A percentile compares a stretch with the other conserved stretches of the same genome.
Evolutionary conservation across 139 green algal genomes (phyloP).

Genomic region (Microglena sp.): DNA sequence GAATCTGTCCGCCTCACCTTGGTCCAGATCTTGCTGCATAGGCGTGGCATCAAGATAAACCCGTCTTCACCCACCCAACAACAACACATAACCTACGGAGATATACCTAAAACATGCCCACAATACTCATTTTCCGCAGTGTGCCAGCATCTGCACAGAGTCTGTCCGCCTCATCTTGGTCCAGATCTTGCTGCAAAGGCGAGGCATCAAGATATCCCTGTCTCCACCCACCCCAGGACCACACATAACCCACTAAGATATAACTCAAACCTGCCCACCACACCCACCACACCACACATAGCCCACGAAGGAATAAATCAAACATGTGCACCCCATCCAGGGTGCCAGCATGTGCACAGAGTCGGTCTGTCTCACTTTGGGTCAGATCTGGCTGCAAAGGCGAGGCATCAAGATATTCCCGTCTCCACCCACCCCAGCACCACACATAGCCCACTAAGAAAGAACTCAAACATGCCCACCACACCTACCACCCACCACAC

Average conservation of each 20-base stretch:
- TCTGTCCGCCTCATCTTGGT: constrained; percentile 47
- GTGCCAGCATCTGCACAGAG: constrained; percentile 33
- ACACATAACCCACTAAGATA: too few relatives aligned
- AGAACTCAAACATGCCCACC: neutral
- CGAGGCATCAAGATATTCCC: neutral
- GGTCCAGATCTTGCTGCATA: constrained; percentile 73
- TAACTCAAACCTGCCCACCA: too few relatives aligned
- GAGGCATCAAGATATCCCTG: neutral
- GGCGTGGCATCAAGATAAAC: neutral
- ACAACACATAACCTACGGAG: too few relatives aligned
- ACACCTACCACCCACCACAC: neutral
- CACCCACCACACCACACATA: too few relatives aligned
- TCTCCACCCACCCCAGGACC: too few relatives aligned
- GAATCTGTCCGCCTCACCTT: constrained; percentile 44
- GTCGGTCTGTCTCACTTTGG: constrained; percentile 41
- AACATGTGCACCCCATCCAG: too few relatives aligned
- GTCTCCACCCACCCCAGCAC: neutral
- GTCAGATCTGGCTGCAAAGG: constrained; percentile 48
- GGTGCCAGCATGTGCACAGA: constrained; percentile 32
- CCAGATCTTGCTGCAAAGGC: constrained; percentile 68
- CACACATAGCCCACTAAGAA: neutral
- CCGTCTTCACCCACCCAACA: too few relatives aligned
- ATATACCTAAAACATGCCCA: too few relatives aligned
- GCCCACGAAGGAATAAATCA: too few relatives aligned
- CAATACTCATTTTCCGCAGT: constrained; percentile 48